Percentiles rank a stretch among this genome's conserved stretches.
Conservation (phyloP, 208 protist genomes). For the Wallacemonas sp. region DNA sequence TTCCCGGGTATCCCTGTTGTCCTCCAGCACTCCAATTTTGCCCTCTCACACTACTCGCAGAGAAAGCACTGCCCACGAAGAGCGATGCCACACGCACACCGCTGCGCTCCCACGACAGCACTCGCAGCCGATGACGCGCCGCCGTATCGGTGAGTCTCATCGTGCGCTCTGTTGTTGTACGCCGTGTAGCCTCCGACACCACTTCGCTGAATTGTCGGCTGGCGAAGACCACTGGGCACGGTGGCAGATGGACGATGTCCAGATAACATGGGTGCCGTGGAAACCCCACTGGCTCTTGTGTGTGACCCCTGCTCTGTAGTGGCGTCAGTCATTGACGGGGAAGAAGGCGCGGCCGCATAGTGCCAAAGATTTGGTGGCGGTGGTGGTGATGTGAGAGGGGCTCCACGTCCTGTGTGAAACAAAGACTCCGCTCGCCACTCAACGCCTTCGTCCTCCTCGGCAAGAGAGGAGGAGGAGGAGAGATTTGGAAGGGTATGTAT, state of each 20-base stretch:
- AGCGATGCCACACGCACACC: conserved; percentile 58
- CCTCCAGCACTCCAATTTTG: no score
- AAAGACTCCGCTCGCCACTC: no score
- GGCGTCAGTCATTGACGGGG: no score
- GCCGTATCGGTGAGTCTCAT: no score
- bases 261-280: not conserved
- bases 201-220: not conserved
- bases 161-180: not conserved
- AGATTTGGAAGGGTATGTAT: no score
- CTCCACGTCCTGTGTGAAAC: no score
- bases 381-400: not conserved
- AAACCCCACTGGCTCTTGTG: no score
- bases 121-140: not conserved
- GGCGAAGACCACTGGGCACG: not conserved
- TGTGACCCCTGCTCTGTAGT: no score
- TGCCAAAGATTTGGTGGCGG: not conserved
- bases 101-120: not conserved
- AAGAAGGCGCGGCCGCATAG: not conserved
- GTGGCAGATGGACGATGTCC: not conserved
- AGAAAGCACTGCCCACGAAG: conserved; percentile 67
- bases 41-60: conserved; percentile 39
- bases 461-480: no score
- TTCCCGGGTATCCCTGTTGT: no score
- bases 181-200: not conserved
- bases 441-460: no score